These are phyloP conservation scores for Ustilago curta DNA, from an alignment of 1,284 basidiomycete genomes.

Conservation along the genomic window DNA sequence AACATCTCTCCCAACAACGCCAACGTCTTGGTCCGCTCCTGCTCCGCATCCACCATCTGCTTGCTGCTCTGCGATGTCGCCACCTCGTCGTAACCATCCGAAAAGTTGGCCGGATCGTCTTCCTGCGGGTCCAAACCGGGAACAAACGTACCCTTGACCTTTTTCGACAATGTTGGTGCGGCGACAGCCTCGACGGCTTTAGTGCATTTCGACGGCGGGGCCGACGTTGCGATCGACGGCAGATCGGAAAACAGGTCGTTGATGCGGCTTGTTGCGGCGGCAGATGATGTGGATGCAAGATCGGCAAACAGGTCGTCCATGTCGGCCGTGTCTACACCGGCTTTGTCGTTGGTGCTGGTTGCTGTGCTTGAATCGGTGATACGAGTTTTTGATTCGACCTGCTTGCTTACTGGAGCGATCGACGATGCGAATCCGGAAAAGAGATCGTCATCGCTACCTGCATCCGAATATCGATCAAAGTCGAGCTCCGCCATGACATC, in stretches of 20 bases:
- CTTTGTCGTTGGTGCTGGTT: neutral
- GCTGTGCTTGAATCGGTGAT: neutral
- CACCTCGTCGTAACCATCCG: constrained; percentile 64
- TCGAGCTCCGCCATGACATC: constrained; percentile 40
- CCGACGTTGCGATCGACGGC: constrained; percentile 4
- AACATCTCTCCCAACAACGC: constrained; percentile 69
- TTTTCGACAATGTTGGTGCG: constrained; percentile 11
- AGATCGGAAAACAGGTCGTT: constrained; percentile 40
- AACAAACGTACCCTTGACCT: constrained; percentile 26
- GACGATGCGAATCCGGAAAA: constrained; percentile 40
- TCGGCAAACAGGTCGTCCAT: constrained; percentile 38
- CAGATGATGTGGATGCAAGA: neutral
- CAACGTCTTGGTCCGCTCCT: constrained; percentile 41
- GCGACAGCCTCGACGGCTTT: constrained; percentile 4
- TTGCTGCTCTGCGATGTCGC: constrained; percentile 11
- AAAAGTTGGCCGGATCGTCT: constrained; percentile 56
- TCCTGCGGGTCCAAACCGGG: constrained; percentile 49
- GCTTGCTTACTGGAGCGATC: constrained; percentile 12
- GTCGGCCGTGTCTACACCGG: constrained; percentile 28
- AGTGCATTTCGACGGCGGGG: constrained; percentile 11
- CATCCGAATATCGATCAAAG: constrained; percentile 38
- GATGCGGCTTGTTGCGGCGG: constrained; percentile 3
- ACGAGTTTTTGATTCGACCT: constrained; percentile 2
- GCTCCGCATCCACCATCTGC: constrained; percentile 19
- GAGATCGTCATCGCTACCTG: constrained; percentile 40